Conservation (phyloP, 177 flowering plant species). For the Vitis hybrid region DNA sequence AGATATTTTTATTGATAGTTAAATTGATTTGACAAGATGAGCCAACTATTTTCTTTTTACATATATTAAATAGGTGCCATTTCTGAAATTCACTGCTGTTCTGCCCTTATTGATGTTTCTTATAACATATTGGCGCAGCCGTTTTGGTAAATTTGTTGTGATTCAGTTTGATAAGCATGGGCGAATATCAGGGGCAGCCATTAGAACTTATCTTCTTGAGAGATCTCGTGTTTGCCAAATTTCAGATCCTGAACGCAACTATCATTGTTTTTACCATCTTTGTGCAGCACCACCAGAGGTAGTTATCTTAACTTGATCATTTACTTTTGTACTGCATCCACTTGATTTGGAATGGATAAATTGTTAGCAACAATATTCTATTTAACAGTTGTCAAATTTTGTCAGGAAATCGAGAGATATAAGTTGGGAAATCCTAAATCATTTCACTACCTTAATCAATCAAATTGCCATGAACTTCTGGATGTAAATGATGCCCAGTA, state of each 20-base stretch:
- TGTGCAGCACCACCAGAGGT: slow-evolving; percentile 92
- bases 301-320: neutral
- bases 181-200: slow-evolving; percentile 91
- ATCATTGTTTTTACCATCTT: slow-evolving; percentile 87
- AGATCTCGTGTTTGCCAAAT: slow-evolving; percentile 95
- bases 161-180: slow-evolving; percentile 84
- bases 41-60: too few relatives aligned
- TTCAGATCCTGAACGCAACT: slow-evolving; percentile 91
- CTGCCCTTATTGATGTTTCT: too few relatives aligned
- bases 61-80: too few relatives aligned
- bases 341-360: neutral
- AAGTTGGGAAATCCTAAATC: slow-evolving; percentile 61
- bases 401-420: slow-evolving; percentile 56
- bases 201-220: slow-evolving; percentile 86
- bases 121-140: slow-evolving; percentile 46
- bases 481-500: slow-evolving; percentile 61
- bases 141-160: slow-evolving; percentile 94
- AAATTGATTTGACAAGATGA: too few relatives aligned
- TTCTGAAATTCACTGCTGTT: too few relatives aligned
- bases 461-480: slow-evolving; percentile 58
- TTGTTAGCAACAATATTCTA: neutral
- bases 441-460: slow-evolving; percentile 67
- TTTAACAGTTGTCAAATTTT: slow-evolving; percentile 1
- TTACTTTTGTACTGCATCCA: slow-evolving; percentile 7
- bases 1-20: too few relatives aligned